Percentiles rank a stretch among this genome's conserved stretches.
Evolutionary conservation across 768 basidiomycete species (phyloP).

Genomic region (Mrakia gelida): DNA sequence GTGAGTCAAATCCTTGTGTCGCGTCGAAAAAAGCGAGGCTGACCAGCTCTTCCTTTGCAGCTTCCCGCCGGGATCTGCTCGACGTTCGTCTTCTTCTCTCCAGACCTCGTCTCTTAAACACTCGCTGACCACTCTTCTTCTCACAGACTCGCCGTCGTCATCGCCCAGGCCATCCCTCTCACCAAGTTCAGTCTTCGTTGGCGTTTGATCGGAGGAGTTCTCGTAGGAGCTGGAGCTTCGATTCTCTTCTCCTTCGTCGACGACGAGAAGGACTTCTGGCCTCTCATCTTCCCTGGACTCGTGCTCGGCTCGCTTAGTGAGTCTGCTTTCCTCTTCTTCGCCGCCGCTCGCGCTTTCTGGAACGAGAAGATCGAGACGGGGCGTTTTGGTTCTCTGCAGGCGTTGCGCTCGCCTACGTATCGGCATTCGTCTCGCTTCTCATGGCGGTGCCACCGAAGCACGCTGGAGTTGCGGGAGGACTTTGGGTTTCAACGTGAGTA

Average conservation of each 20-base stretch:
- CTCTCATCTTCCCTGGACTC: not conserved
- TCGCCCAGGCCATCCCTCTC: not conserved
- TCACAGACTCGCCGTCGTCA: not conserved
- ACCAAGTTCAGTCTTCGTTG: constrained; percentile 4
- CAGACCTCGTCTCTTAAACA: not conserved
- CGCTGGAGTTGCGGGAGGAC: not conserved
- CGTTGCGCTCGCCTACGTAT: not conserved
- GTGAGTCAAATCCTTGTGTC: not conserved
- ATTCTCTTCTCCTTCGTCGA: constrained; percentile 10
- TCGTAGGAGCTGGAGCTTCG: not conserved
- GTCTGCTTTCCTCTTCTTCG: not conserved
- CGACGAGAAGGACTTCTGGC: constrained; percentile 6
- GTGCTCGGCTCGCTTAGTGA: not conserved
- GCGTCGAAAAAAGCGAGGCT: too few relatives aligned
- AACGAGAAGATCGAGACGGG: too few relatives aligned
- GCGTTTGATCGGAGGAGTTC: not conserved
- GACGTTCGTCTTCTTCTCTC: not conserved
- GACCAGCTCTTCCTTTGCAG: too few relatives aligned
- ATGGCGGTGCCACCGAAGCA: not conserved
- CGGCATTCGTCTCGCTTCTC: not conserved
- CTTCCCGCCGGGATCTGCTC: too few relatives aligned
- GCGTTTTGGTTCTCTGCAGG: not conserved
- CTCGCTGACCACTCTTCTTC: too few relatives aligned
- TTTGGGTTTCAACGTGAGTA: too few relatives aligned
- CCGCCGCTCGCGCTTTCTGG: not conserved